Percentiles rank a stretch among this genome's conserved stretches.
These are phyloP conservation scores for Salicornia ramosissima DNA, from an alignment of 148 eudicot species.

Conservation along the genomic window DNA sequence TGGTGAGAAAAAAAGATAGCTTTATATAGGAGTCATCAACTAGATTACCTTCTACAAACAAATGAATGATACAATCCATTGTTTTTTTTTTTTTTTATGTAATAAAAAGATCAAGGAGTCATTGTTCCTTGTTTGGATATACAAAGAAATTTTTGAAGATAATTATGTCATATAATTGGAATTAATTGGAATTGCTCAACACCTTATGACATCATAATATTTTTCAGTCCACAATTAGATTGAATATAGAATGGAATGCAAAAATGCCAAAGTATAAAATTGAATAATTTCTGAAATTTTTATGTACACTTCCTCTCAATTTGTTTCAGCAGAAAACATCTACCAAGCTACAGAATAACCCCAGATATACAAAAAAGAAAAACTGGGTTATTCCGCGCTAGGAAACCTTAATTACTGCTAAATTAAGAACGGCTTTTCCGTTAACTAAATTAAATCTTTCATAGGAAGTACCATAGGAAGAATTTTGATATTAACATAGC, in stretches of 20 bases:
- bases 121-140: constrained; percentile 15
- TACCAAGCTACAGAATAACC: constrained; percentile 24
- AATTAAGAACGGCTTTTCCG: not conserved
- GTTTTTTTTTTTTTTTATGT: not conserved
- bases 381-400: constrained; percentile 15
- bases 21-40: constrained; percentile 17
- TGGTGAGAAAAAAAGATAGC: constrained; percentile 15
- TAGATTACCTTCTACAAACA: constrained; percentile 7
- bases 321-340: constrained; percentile 13
- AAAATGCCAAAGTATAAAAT: not conserved
- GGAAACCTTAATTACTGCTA: constrained; percentile 15
- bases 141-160: not conserved
- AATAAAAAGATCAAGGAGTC: not conserved
- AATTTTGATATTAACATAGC: not conserved
- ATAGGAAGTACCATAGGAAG: not conserved
- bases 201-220: not conserved
- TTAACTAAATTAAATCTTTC: not conserved
- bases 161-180: constrained; percentile 12
- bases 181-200: constrained; percentile 16
- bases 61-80: no score
- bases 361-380: constrained; percentile 7
- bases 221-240: not conserved
- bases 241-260: not conserved
- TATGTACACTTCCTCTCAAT: constrained; percentile 24
- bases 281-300: constrained; percentile 1